These are phyloP conservation scores for Colletotrichum chlorophyti DNA, from an alignment of 2,329 filamentous ascomycete genomes.

Conservation along the genomic window DNA sequence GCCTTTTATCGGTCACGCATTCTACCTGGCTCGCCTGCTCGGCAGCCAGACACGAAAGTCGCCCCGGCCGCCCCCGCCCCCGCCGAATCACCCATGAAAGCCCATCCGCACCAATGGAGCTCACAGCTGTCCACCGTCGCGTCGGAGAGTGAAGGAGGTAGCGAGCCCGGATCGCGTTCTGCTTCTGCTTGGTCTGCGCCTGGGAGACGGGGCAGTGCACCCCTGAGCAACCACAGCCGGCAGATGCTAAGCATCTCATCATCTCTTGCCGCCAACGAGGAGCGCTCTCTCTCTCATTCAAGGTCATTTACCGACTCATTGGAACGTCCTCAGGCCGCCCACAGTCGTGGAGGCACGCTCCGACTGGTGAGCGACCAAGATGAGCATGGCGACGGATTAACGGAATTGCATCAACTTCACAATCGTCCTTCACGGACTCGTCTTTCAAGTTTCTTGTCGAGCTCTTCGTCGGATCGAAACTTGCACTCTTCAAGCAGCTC, in stretches of 20 bases:
- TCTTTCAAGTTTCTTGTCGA: constrained; percentile 58
- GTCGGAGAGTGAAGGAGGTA: constrained; percentile 65
- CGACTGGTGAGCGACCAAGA: constrained; percentile 64
- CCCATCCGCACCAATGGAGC: constrained; percentile 66
- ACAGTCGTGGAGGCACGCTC: constrained; percentile 46
- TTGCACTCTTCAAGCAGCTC: constrained; percentile 60
- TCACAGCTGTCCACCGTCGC: constrained; percentile 69
- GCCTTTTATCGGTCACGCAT: constrained; percentile 45
- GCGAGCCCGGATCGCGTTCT: constrained; percentile 55
- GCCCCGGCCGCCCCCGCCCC: constrained; percentile 13
- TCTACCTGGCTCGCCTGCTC: constrained; percentile 37
- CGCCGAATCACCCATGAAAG: constrained; percentile 46
- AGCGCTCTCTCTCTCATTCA: constrained; percentile 46
- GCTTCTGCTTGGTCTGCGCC: constrained; percentile 50
- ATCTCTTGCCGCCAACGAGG: constrained; percentile 53
- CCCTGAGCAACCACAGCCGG: constrained; percentile 57
- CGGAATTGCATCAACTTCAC: constrained; percentile 62
- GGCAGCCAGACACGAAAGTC: constrained; percentile 38
- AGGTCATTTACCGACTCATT: constrained; percentile 53
- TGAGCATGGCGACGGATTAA: constrained; percentile 69
- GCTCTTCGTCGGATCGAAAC: constrained; percentile 57
- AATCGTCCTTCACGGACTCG: constrained; percentile 60
- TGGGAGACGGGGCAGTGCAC: constrained; percentile 57
- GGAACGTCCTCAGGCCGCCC: constrained; percentile 55
- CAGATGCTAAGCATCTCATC: constrained; percentile 66